Evolutionary conservation across 257 asterid genomes (phyloP).

Genomic region (Nicotiana noctiflora): DNA sequence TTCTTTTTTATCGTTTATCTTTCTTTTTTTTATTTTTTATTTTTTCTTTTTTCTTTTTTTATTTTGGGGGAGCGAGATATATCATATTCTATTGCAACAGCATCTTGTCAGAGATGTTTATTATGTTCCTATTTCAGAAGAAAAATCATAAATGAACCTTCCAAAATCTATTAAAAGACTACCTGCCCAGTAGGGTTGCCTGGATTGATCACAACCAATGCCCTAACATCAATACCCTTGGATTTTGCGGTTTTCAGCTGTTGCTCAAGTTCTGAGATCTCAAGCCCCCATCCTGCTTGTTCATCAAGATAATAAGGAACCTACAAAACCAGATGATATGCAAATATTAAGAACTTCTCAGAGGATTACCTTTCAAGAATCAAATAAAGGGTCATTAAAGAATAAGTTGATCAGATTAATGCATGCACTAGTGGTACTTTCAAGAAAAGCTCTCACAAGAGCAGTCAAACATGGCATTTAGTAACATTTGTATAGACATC

Average conservation of each 20-base stretch:
- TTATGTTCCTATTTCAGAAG: too few species aligned
- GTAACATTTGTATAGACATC: neutral
- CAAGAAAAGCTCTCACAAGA: neutral
- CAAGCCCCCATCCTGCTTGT: conserved; percentile 95
- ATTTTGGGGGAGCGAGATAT: too few species aligned
- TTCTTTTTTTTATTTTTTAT: too few species aligned
- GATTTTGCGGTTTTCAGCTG: conserved; percentile 81
- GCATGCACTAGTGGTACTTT: neutral
- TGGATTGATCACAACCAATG: conserved; percentile 95
- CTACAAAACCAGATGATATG: conserved; percentile 26
- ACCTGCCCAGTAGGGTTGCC: conserved; percentile 99
- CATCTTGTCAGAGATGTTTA: too few species aligned
- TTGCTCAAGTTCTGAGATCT: conserved; percentile 63
- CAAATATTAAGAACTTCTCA: conserved; percentile 13
- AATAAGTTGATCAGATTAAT: neutral
- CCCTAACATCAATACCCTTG: conserved; percentile 62
- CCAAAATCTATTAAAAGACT: neutral
- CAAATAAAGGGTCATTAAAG: neutral
- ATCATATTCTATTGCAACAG: too few species aligned
- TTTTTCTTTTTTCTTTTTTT: too few species aligned
- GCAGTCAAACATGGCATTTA: neutral
- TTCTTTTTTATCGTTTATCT: too few species aligned
- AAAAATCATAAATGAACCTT: too few species aligned
- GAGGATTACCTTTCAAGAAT: neutral
- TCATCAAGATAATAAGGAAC: conserved; percentile 97